Base-by-base conservation (phyloP, 371 early-diverging fungal genomes). In the Coemansia sp. region DNA sequence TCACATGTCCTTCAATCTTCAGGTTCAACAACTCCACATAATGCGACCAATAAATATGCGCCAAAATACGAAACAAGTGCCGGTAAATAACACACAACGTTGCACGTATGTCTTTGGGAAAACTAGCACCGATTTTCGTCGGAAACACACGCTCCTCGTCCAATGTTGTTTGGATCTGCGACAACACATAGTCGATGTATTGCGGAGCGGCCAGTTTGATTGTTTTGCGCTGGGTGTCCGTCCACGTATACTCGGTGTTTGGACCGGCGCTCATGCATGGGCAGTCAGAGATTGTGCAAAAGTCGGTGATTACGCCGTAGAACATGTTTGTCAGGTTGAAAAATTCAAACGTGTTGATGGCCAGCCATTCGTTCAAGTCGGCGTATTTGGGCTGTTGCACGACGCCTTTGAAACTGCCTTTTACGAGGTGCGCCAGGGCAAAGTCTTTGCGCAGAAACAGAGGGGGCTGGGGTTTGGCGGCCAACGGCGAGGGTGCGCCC, bases 1-100 rank as follows among this genome's bases (percentile, higher is more conserved):
- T 95, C 71, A 96, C 87, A 67, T 98, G 97, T 1, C 88, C 89
- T 69, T 98, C 96, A 59, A 90, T 87, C 51, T 85, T 83, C 21
- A 96, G 79, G 59, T 90, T 87, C 48, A 94, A 75, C 52, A 96
- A 86, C 75, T 90, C 89, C 62, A 92, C 93, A 65, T 92, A 94
- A 73, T 98, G 98, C n/a, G 87, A 75, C 80, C 93, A 91, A 80
- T 94, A 98, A 48, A 98, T 91, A 79, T 98, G 98, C 2, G 92
- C 94, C 74, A 96, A 88, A 14, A 98, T 85, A 60, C 97, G 90
- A 74, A 94, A 91, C 59, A 95, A 79, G 59, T 95, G 95, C 64
- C 89, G 88, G 80, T 88, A 88, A 60, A 96, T 92, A 16, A 82
- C 81, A 53, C 86, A 83, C 25, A 93, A 82, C 2, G 87, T 88